These are phyloP conservation scores for Populus hybrid DNA, from an alignment of 441 rosid species.

Conservation along the genomic window DNA sequence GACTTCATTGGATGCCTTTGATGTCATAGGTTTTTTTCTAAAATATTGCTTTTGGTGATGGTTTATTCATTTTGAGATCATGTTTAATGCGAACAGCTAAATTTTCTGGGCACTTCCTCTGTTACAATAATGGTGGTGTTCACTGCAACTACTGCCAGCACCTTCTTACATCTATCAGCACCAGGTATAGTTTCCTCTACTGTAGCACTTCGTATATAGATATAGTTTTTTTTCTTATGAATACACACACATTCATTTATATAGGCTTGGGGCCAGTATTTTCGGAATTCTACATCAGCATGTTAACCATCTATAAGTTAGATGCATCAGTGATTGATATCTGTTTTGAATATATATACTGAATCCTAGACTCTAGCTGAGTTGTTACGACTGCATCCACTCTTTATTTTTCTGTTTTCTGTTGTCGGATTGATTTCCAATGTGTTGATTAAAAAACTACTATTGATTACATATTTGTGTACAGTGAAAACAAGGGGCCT, in stretches of 20 bases:
- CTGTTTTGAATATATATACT: background rate
- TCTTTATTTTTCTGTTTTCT: background rate
- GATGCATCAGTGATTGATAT: background rate
- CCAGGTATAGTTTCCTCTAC: slow-evolving; percentile 19
- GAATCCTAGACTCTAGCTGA: background rate
- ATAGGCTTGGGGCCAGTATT: background rate
- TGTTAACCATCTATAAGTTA: background rate
- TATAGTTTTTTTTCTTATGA: background rate
- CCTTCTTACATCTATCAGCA: slow-evolving; percentile 12
- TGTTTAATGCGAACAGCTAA: background rate
- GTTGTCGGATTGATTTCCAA: background rate
- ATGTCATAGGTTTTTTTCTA: background rate
- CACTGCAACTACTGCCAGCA: slow-evolving; percentile 11
- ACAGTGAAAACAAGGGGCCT: slow-evolving; percentile 11
- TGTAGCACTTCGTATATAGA: background rate
- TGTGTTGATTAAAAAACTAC: background rate
- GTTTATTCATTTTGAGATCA: background rate
- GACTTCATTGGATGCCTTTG: background rate
- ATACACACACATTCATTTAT: background rate
- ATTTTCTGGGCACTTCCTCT: slow-evolving; percentile 14
- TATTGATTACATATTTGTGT: background rate
- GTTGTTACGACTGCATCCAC: background rate
- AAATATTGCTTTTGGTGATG: background rate
- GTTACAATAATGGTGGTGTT: slow-evolving; percentile 18
- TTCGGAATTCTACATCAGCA: background rate